Evolutionary conservation across 331 rosid species (phyloP).

Genomic region (Saraca asoca): DNA sequence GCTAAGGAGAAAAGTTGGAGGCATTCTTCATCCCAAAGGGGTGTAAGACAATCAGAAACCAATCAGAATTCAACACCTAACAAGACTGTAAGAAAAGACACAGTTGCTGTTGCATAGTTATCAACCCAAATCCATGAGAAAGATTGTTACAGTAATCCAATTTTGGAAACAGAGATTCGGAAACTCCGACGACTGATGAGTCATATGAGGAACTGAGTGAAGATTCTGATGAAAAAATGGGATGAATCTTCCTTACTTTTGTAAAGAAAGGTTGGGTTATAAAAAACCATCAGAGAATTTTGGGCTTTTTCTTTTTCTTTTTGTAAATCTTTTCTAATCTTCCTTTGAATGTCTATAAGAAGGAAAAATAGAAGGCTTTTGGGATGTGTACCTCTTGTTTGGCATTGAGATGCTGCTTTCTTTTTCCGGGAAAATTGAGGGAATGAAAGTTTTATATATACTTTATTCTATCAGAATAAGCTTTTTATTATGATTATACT

Average conservation of each 20-base stretch:
- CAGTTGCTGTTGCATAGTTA: constrained; percentile 62
- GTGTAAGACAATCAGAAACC: constrained; percentile 60
- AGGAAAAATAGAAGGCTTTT: background rate
- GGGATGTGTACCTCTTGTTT: background rate
- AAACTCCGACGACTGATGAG: constrained; percentile 14
- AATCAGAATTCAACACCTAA: constrained; percentile 48
- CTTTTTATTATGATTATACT: too few relatives aligned
- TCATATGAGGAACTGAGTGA: constrained; percentile 23
- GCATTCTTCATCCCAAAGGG: constrained; percentile 60
- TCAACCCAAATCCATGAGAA: constrained; percentile 5
- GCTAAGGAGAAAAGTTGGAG: constrained; percentile 66
- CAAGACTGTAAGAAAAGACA: constrained; percentile 62
- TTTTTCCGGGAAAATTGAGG: constrained; percentile 18
- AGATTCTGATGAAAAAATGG: constrained; percentile 39
- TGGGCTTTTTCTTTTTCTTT: constrained; percentile 19
- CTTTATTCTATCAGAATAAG: constrained; percentile 13
- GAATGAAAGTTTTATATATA: constrained; percentile 25
- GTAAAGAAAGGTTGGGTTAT: constrained; percentile 36
- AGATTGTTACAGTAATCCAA: constrained; percentile 20
- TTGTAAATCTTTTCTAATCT: background rate
- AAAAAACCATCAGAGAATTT: constrained; percentile 39
- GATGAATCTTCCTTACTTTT: constrained; percentile 37
- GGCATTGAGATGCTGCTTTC: constrained; percentile 5
- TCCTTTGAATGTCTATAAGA: constrained; percentile 16
- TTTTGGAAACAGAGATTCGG: constrained; percentile 24